Base-by-base conservation (phyloP, 2,329 filamentous ascomycete genomes). In the Arthrobotrys megalospora region DNA sequence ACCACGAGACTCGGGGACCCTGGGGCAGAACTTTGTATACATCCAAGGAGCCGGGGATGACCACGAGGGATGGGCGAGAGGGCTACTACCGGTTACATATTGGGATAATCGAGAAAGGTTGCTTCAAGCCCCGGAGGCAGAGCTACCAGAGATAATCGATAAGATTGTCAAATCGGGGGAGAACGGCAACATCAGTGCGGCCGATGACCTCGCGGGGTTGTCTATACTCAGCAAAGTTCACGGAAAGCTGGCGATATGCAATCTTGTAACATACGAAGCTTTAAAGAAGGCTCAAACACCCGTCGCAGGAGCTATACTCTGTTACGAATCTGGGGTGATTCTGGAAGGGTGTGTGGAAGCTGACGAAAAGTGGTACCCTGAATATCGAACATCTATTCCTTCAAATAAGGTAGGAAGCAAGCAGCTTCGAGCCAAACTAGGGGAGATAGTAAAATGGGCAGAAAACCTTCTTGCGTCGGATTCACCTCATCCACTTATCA, bases 41-140 rank as follows among this genome's bases (percentile, higher is more conserved):
- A 91, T 99, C 76, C 96, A 98, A 85, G 96, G 96, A 63, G 95
- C 95, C 0, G 96, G 92, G 1, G 96, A 99, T 84, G 96, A 99
- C 83, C 93, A 92, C 11, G 96, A 99, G 86, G 93, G 93, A 81
- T 99, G 96, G 96, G 91, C 94, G 0, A 86, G 89, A 38, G 80
- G 93, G 0, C 88, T 98, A 14, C 96, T 92, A 0, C 90, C 95
- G 0, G 83, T 86, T 0, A 80, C 95, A 0, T 99, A 97, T 85
- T 99, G 96, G 96, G 84, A 84, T 1, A 87, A 97, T 81, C 86
- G 85, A 48, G 85, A 88, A 0, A 45, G 82, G 5, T 85, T 98
- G 10, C 85, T 96, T 19, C 84, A 84, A 0, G 88, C 91, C 0
- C 82, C 88, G 0, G 94, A 97, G 82, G 87, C 89, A 8, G 89